phyloP scores from a whole-genome alignment of 164 flowering plant genomes.

The Cinnamomum micranthum region DNA sequence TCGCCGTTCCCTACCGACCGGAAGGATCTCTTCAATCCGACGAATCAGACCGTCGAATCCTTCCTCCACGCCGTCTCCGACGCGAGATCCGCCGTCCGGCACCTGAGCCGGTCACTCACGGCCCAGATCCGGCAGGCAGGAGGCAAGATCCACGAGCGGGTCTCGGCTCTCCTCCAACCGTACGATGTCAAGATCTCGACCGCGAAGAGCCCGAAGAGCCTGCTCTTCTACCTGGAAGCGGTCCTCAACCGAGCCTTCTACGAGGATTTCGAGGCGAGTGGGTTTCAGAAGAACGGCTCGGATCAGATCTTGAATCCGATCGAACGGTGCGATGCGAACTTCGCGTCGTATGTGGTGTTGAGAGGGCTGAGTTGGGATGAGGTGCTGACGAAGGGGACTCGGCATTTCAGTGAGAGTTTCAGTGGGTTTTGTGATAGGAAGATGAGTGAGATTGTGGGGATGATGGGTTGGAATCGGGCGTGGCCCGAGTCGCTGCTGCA shows the following conservation, averaged over 20 bases:
- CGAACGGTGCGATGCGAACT: constrained; percentile 57
- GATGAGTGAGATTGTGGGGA: constrained; percentile 77
- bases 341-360: constrained; percentile 36
- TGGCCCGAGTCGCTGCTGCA: constrained; percentile 89
- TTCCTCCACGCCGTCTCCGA: constrained; percentile 64
- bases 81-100: constrained; percentile 50
- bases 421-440: constrained; percentile 85
- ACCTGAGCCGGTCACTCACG: constrained; percentile 50
- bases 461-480: constrained; percentile 84
- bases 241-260: constrained; percentile 61
- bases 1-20: constrained; percentile 7
- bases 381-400: constrained; percentile 75
- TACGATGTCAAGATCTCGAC: constrained; percentile 49
- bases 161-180: constrained; percentile 57
- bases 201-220: constrained; percentile 44
- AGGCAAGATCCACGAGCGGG: constrained; percentile 44
- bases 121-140: constrained; percentile 60
- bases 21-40: constrained; percentile 5
- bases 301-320: constrained; percentile 55
- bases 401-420: constrained; percentile 80
- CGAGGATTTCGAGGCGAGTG: constrained; percentile 74
- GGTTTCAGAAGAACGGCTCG: constrained; percentile 49
- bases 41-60: constrained; percentile 34
- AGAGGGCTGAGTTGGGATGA: constrained; percentile 77
- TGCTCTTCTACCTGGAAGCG: constrained; percentile 58